Conservation (phyloP, 1,284 basidiomycete genomes). For the Austroboletus niveus region DNA sequence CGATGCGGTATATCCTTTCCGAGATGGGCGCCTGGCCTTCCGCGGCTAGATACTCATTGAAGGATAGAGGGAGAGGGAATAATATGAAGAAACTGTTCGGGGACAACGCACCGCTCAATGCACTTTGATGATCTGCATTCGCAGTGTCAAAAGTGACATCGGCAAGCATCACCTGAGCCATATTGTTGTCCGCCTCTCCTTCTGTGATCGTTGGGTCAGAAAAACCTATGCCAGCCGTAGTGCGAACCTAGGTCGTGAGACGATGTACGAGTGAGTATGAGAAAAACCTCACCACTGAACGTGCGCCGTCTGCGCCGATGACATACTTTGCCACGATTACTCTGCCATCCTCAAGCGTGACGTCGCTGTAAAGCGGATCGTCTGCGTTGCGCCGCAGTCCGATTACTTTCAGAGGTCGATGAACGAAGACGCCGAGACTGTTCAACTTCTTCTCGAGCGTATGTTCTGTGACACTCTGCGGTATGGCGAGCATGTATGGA, state of each 20-base stretch:
- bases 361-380: conserved; percentile 33
- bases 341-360: conserved; percentile 49
- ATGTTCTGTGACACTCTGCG: conserved; percentile 49
- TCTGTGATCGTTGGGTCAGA: conserved; percentile 11
- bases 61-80: conserved; percentile 28
- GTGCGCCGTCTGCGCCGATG: conserved; percentile 58
- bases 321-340: conserved; percentile 47
- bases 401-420: conserved; percentile 26
- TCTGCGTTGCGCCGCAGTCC: conserved; percentile 31
- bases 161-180: conserved; percentile 23
- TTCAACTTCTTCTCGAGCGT: conserved; percentile 38
- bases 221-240: conserved; percentile 19
- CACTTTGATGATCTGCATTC: neutral
- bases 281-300: conserved; percentile 43
- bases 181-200: conserved; percentile 5
- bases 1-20: conserved; percentile 34
- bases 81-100: conserved; percentile 31
- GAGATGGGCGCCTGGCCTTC: conserved; percentile 8
- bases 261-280: conserved; percentile 11
- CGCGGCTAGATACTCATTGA: conserved; percentile 19
- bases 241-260: conserved; percentile 24
- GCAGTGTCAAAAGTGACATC: conserved; percentile 19
- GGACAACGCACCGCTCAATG: conserved; percentile 9
- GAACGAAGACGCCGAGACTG: conserved; percentile 21
- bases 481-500: conserved; percentile 43